Conservation (phyloP, 345 rosid species). For the Eucalyptus tenuipes region DNA sequence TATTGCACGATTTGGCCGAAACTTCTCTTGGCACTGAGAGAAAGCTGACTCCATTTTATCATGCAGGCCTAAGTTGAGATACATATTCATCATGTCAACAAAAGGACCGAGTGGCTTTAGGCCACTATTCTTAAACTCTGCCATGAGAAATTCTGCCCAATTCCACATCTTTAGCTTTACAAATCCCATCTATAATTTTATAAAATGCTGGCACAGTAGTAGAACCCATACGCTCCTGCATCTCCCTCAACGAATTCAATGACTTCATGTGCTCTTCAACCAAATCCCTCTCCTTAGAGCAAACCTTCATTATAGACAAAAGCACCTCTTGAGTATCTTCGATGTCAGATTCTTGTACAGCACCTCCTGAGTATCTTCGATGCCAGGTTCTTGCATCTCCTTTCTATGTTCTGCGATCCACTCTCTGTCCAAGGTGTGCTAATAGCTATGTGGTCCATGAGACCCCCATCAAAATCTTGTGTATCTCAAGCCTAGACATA, state of each 20-base stretch:
- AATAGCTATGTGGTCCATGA: constrained; percentile 80
- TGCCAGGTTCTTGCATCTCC: constrained; percentile 52
- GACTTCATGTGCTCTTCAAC: constrained; percentile 34
- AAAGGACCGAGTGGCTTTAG: constrained; percentile 65
- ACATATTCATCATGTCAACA: constrained; percentile 39
- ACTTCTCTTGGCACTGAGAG: constrained; percentile 46
- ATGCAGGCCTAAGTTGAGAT: constrained; percentile 40
- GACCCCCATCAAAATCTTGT: constrained; percentile 58
- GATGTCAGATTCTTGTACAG: no score
- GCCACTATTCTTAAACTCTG: constrained; percentile 47
- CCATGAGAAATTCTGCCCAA: constrained; percentile 44
- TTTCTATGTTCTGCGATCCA: constrained; percentile 39
- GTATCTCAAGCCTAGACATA: constrained; percentile 57
- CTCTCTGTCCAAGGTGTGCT: constrained; percentile 46
- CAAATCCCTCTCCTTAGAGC: constrained; percentile 51
- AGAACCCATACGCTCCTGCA: constrained; percentile 46
- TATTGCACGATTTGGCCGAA: constrained; percentile 46
- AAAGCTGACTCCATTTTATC: constrained; percentile 42
- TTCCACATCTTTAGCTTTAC: constrained; percentile 39
- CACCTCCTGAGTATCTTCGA: constrained; percentile 24
- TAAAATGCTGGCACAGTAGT: constrained; percentile 55
- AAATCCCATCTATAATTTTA: constrained; percentile 53
- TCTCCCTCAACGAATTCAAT: constrained; percentile 46
- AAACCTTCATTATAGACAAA: constrained; percentile 62
- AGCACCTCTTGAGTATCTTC: constrained; percentile 22